Conservation (phyloP, 331 rosid species). For the Pyrus hybrid region DNA sequence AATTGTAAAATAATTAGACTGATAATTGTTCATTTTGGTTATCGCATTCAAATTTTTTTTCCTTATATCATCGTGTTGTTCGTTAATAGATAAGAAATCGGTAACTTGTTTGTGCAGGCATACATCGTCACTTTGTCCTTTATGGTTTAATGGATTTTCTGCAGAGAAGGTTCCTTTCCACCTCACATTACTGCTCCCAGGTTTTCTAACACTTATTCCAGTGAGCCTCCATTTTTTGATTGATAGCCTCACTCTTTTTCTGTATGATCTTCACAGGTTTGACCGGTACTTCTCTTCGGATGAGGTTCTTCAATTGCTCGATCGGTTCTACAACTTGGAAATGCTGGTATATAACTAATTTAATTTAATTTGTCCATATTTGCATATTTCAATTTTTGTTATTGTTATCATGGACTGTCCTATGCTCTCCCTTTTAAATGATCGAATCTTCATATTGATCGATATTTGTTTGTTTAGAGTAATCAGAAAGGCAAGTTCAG, state of each 20-base stretch:
- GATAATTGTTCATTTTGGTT: constrained; percentile 3
- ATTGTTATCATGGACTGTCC: background rate
- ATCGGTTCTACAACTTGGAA: constrained; percentile 91
- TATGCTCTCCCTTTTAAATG: background rate
- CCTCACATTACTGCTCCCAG: background rate
- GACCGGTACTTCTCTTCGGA: constrained; percentile 75
- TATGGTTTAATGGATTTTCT: constrained; percentile 92
- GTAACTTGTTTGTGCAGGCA: constrained; percentile 40
- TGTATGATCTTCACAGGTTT: constrained; percentile 43
- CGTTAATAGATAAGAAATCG: background rate
- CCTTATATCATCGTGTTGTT: background rate
- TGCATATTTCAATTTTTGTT: background rate
- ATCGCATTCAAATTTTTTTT: background rate
- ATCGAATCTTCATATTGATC: background rate
- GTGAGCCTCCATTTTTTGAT: background rate
- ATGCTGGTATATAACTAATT: constrained; percentile 60
- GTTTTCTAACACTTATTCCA: background rate
- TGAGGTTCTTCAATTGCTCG: constrained; percentile 85
- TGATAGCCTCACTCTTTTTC: background rate
- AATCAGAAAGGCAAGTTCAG: too few relatives aligned
- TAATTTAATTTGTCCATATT: background rate
- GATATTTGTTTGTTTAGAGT: background rate
- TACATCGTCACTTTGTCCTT: constrained; percentile 89
- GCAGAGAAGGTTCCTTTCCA: constrained; percentile 56
- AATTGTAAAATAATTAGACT: background rate